Evolutionary conservation across 495 filamentous ascomycete species (phyloP).

Genomic region (Penicilliopsis zonata): DNA sequence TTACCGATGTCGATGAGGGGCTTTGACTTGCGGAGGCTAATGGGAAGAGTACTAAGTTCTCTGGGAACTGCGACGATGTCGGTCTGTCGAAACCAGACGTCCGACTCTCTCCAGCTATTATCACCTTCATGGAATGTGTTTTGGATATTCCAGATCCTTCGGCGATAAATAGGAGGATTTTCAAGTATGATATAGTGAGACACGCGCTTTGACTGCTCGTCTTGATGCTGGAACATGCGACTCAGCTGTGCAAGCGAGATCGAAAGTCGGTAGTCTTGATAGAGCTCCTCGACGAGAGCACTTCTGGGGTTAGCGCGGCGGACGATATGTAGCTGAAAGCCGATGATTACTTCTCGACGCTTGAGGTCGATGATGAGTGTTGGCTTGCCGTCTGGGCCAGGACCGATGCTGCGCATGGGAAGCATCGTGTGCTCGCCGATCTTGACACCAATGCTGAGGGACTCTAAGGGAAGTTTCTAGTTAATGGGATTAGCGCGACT

Average conservation of each 20-base stretch:
- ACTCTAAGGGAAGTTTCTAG: slow-evolving; percentile 17
- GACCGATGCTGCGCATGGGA: slow-evolving; percentile 17
- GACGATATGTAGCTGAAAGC: slow-evolving; percentile 14
- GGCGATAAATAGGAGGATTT: slow-evolving; percentile 53
- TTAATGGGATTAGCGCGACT: background rate
- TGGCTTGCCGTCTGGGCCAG: slow-evolving; percentile 1
- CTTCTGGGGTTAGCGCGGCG: slow-evolving; percentile 1
- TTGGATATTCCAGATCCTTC: slow-evolving; percentile 31
- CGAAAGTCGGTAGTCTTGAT: slow-evolving; percentile 35
- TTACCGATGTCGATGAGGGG: slow-evolving; percentile 67
- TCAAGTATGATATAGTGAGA: slow-evolving; percentile 45
- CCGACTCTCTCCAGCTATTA: slow-evolving; percentile 52
- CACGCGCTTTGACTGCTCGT: slow-evolving; percentile 23
- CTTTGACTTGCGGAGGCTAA: slow-evolving; percentile 43
- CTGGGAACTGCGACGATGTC: slow-evolving; percentile 44
- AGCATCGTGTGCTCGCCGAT: slow-evolving; percentile 15
- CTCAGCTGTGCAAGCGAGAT: slow-evolving; percentile 55
- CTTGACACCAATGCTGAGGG: slow-evolving; percentile 22
- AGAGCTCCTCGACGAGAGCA: slow-evolving; percentile 2
- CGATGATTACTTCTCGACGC: slow-evolving; percentile 12
- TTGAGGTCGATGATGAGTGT: slow-evolving; percentile 17
- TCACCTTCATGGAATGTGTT: slow-evolving; percentile 24
- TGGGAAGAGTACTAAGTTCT: slow-evolving; percentile 18
- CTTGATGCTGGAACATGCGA: slow-evolving; percentile 34
- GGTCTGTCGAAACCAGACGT: slow-evolving; percentile 68